These are phyloP conservation scores for Pachysandra terminalis DNA, from an alignment of 164 flowering plant species.

Conservation along the genomic window DNA sequence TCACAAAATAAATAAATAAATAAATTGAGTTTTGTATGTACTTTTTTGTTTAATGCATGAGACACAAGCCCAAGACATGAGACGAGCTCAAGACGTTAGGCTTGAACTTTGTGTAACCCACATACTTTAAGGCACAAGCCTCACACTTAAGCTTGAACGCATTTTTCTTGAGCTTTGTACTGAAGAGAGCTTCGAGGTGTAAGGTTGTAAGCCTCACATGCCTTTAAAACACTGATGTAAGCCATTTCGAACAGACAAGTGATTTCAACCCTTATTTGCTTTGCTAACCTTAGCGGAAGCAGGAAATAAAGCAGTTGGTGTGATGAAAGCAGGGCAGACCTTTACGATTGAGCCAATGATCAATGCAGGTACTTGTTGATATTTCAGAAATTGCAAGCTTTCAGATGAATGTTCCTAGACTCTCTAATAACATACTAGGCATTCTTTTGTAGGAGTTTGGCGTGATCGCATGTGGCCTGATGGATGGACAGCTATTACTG, in stretches of 20 bases:
- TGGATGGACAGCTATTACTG: conserved; percentile 98
- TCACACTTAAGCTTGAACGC: no score
- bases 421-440: neutral
- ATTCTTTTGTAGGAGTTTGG: conserved; percentile 69
- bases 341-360: conserved; percentile 99
- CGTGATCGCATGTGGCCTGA: conserved; percentile 99
- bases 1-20: no score
- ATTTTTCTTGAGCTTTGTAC: no score
- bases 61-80: no score
- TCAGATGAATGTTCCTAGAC: neutral
- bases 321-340: conserved; percentile 98
- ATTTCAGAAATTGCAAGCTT: neutral
- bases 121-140: no score
- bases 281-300: conserved; percentile 36
- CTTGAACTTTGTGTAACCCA: no score
- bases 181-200: no score
- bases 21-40: no score
- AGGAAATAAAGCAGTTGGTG: conserved; percentile 98
- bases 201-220: no score
- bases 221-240: no score
- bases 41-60: no score
- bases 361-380: conserved; percentile 56
- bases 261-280: neutral
- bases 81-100: no score
- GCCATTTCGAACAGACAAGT: neutral